Base-by-base conservation (phyloP, 306 rosid species). In the Lotus japonicus region DNA sequence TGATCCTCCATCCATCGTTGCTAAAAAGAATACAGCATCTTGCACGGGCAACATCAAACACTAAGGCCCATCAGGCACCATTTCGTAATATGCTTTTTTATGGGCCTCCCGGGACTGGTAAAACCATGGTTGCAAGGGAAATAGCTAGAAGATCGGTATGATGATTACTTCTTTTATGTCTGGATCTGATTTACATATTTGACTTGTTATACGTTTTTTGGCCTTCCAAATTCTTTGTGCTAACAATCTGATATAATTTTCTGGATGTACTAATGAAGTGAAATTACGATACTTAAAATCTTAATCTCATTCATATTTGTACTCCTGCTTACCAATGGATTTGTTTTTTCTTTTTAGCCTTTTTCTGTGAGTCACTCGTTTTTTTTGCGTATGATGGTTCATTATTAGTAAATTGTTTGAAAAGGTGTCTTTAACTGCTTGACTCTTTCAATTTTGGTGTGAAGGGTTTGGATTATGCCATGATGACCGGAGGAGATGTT, bases 401-500 rank as follows among this genome's bases (percentile, higher is more conserved):
- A 18, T 60, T 64, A 48, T 64, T 36, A 11, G 5, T 58, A 70
- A 64, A 46, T 39, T 15, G 65, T 35, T 56, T 45, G 26, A 9
- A 18, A 53, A 46, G 17, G n/a, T 65, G 58, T 54, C 28, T 54
- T 58, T 26, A 18, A 59, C 73, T 38, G 14, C 19, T 11, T 73
- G 63, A 71, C 71, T 41, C 44, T n/a, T 43, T 45, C 49, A 45
- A 21, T 58, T 70, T 73, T 70, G 19, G 56, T 74, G 41, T 48
- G 2, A 84, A 95, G 99, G 99, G 99, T 67, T 88, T 95, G 87
- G 97, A 95, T 81, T 95, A 95, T 86, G 99, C 99, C 66, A 88
- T 95, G 99, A 91, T 95, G 99, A 95, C 99, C 0, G 99, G 99
- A 79, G 99, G 99, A 60, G 99, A 95, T 71, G 99, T 95, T 80